Evolutionary conservation across 495 filamentous ascomycete genomes (phyloP).

Genomic region (Hypoxylon crocopeplum): DNA sequence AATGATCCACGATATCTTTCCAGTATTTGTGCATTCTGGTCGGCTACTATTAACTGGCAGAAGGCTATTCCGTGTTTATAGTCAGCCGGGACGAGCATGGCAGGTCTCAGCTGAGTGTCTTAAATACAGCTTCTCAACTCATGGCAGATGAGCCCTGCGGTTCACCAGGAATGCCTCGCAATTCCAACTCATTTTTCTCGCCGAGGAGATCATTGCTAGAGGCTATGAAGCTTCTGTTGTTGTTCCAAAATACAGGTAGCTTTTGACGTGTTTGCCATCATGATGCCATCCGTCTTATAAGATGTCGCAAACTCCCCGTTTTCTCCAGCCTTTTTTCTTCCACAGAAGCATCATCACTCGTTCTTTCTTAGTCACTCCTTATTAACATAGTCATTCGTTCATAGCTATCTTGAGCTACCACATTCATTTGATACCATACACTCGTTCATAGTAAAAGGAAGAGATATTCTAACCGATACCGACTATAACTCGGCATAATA

Average conservation of each 20-base stretch:
- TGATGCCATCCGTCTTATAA: conserved; percentile 31
- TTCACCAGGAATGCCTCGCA: conserved; percentile 35
- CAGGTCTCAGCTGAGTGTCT: conserved; percentile 24
- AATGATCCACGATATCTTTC: too few relatives aligned
- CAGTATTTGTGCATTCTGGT: too few relatives aligned
- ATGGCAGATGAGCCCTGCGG: background rate
- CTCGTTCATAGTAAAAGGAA: background rate
- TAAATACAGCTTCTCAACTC: background rate
- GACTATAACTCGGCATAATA: background rate
- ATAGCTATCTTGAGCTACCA: conserved; percentile 29
- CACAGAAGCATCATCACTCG: conserved; percentile 21
- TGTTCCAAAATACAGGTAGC: background rate
- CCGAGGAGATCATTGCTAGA: background rate
- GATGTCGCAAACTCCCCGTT: conserved; percentile 8
- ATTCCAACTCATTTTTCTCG: conserved; percentile 32
- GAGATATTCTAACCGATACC: background rate
- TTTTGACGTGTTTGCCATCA: conserved; percentile 1
- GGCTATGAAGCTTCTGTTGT: background rate
- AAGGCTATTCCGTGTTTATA: background rate
- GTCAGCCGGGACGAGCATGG: conserved; percentile 4
- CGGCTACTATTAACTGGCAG: too few relatives aligned
- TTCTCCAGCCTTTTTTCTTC: background rate
- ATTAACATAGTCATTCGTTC: conserved; percentile 32
- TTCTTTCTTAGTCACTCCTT: conserved; percentile 21
- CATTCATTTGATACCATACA: conserved; percentile 28